Evolutionary conservation across 2,329 filamentous ascomycete genomes (phyloP).

Genomic region (Colletotrichum destructivum): DNA sequence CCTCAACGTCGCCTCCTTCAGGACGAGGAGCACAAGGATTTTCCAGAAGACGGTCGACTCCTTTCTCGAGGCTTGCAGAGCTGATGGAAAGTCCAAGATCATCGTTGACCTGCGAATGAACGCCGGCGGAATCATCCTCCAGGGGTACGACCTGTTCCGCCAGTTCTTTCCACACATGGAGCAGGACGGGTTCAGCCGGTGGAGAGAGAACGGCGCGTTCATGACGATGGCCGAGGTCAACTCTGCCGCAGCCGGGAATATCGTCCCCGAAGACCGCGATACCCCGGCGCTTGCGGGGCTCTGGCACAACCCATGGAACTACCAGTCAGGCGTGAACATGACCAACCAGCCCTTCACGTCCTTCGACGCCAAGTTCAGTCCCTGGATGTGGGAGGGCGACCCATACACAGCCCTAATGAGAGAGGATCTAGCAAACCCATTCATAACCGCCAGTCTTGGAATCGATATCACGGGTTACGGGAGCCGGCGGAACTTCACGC

Average conservation of each 20-base stretch:
- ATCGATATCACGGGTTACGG: conserved; percentile 67
- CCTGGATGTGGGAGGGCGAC: conserved; percentile 61
- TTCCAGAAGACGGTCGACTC: conserved; percentile 50
- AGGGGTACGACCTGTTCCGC: conserved; percentile 72
- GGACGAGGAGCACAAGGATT: conserved; percentile 45
- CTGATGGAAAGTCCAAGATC: conserved; percentile 68
- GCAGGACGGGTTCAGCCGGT: conserved; percentile 54
- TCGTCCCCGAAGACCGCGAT: conserved; percentile 55
- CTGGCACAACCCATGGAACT: conserved; percentile 64
- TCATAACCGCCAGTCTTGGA: conserved; percentile 58
- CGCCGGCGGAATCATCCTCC: conserved; percentile 69
- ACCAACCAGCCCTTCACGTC: conserved; percentile 61
- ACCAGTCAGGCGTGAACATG: conserved; percentile 57
- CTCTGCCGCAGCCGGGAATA: conserved; percentile 59
- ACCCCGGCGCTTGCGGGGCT: conserved; percentile 55
- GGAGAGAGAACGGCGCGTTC: conserved; percentile 59
- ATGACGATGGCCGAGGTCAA: conserved; percentile 60
- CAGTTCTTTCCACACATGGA: conserved; percentile 63
- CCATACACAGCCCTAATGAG: conserved; percentile 67
- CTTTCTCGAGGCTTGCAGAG: conserved; percentile 50
- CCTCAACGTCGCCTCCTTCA: conserved; percentile 48
- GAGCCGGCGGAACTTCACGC: conserved; percentile 60
- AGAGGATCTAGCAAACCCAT: conserved; percentile 64
- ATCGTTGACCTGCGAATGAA: conserved; percentile 72
- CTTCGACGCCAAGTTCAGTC: conserved; percentile 55